Evolutionary conservation across 2,329 filamentous ascomycete species (phyloP).

Genomic region (Alternaria arborescens): DNA sequence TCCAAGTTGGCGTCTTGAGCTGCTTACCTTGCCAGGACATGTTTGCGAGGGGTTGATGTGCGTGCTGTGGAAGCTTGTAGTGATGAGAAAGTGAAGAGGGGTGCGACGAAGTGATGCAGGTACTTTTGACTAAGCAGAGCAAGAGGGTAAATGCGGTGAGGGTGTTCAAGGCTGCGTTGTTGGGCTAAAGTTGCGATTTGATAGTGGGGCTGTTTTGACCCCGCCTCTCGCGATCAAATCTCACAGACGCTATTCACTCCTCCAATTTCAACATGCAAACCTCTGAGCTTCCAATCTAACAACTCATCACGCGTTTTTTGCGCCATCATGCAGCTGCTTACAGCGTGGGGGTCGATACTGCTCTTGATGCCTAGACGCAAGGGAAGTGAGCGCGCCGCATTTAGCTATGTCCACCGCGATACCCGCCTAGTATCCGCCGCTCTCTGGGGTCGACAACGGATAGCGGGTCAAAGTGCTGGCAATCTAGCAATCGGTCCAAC

Average conservation of each 20-base stretch:
- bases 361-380: slow-evolving; percentile 3
- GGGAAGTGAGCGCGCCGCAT: slow-evolving; percentile 6
- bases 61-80: slow-evolving; percentile 32
- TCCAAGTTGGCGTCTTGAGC: slow-evolving; percentile 16
- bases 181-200: slow-evolving; percentile 28
- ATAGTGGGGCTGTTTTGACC: slow-evolving; percentile 28
- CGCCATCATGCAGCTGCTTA: slow-evolving; percentile 35
- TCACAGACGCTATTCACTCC: slow-evolving; percentile 11
- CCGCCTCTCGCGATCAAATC: slow-evolving; percentile 15
- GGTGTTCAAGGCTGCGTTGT: slow-evolving; percentile 28
- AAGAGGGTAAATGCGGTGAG: slow-evolving; percentile 35
- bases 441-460: slow-evolving; percentile 8
- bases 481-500: not conserved
- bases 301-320: slow-evolving; percentile 26
- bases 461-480: slow-evolving; percentile 11
- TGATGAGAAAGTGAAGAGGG: slow-evolving; percentile 21
- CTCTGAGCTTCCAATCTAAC: not conserved
- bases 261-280: slow-evolving; percentile 5
- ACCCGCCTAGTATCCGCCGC: slow-evolving; percentile 17
- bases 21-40: slow-evolving; percentile 56
- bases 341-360: slow-evolving; percentile 22
- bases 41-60: slow-evolving; percentile 42
- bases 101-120: slow-evolving; percentile 28
- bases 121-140: slow-evolving; percentile 37
- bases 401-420: slow-evolving; percentile 15